Evolutionary conservation across 2,329 filamentous ascomycete species (phyloP), one percentile per base, ranked within the genome.

Genomic region (Penicillium sp.): DNA sequence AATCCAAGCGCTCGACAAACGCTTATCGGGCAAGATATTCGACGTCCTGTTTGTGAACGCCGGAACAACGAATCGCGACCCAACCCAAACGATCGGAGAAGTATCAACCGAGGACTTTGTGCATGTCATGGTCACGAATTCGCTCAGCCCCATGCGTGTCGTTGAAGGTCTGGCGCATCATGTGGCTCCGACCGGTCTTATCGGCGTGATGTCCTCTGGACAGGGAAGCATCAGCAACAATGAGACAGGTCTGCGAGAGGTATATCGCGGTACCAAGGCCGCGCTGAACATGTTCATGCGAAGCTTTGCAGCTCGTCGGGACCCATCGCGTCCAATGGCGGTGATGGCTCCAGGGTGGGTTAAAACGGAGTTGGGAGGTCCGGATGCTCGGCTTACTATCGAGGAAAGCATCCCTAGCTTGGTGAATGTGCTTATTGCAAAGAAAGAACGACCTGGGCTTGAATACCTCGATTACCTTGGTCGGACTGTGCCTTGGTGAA

Each of bases 201-300:
- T 45, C 8, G 43, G 43, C 12, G 43, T 45, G n/a, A 45, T 45
- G 34, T 45, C 43, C 7, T 45, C 43, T 28, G 43, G 43, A 31
- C 43, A 45, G 28, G 43, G 43, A 39, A 45, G 43, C 24, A 39
- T 45, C 13, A 45, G 33, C 43, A 45, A 45, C 33, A 45, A 45
- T 17, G 43, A 45, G 22, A 45, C 43, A 3, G 43, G 43, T 21
- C 43, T 22, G 6, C 22, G 43, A 39, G 43, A 45, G 24, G 32
- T 45, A 10, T 45, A 45, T n/a, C 43, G 43, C 4, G 43, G 43
- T 15, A 45, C 43, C 9, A 45, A 45, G 22, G 43, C 43, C 0
- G 43, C 43, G 26, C 26, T 45, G 5, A 45, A 45, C 9, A 45
- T 45, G 43, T 45, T 31, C 17, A 45, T 45, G 43, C 43, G 43